Conservation (phyloP, 495 filamentous ascomycete genomes). For the Lasiosphaeria miniovina region DNA sequence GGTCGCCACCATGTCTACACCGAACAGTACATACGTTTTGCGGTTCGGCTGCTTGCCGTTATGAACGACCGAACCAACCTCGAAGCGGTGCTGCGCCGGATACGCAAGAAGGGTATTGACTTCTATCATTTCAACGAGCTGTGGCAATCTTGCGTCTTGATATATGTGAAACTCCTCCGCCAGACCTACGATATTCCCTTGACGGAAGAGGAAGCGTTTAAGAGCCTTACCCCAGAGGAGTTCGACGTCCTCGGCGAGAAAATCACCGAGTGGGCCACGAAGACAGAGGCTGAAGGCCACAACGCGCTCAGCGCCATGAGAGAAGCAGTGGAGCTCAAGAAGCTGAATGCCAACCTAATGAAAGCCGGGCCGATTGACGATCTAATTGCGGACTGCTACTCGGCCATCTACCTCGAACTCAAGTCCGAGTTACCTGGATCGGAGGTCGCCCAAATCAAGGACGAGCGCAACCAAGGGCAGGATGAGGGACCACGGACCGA, state of each 20-base stretch:
- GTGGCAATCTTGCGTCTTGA: slow-evolving; percentile 76
- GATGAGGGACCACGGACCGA: slow-evolving; percentile 13
- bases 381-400: slow-evolving; percentile 82
- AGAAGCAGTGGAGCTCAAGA: slow-evolving; percentile 87
- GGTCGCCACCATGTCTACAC: slow-evolving; percentile 95
- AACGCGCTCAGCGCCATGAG: slow-evolving; percentile 67
- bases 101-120: slow-evolving; percentile 78
- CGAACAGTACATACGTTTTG: slow-evolving; percentile 79
- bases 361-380: slow-evolving; percentile 84
- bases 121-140: slow-evolving; percentile 81
- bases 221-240: slow-evolving; percentile 71
- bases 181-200: slow-evolving; percentile 61
- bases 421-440: slow-evolving; percentile 37
- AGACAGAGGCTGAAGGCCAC: slow-evolving; percentile 35
- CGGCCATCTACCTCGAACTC: slow-evolving; percentile 64
- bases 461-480: slow-evolving; percentile 20
- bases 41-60: slow-evolving; percentile 68
- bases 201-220: slow-evolving; percentile 76
- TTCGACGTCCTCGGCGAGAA: slow-evolving; percentile 60
- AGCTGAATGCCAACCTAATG: slow-evolving; percentile 79
- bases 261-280: slow-evolving; percentile 50
- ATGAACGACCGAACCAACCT: slow-evolving; percentile 75
- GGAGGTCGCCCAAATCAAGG: slow-evolving; percentile 20
- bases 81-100: slow-evolving; percentile 74
- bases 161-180: slow-evolving; percentile 75